Conservation (phyloP, 306 rosid genomes). For the Casuarina cunninghamiana region DNA sequence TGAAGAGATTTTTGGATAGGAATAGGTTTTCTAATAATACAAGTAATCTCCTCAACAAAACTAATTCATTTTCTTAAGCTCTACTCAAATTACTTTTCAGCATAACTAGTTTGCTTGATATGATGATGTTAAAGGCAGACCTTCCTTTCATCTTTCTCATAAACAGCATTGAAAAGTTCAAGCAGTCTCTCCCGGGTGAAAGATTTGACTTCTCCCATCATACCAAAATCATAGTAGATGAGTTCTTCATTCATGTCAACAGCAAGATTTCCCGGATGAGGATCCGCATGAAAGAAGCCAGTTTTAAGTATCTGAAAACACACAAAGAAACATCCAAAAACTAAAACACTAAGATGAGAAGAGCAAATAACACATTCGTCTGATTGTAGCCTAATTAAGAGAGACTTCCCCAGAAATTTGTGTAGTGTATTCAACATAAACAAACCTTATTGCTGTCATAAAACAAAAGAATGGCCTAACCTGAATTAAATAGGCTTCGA, state of each 20-base stretch:
- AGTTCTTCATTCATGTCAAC: constrained; percentile 75
- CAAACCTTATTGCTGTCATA: background rate
- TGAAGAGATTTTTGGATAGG: background rate
- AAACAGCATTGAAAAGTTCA: constrained; percentile 80
- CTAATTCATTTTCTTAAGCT: background rate
- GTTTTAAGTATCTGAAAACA: constrained; percentile 75
- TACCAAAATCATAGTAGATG: constrained; percentile 94
- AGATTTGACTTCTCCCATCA: constrained; percentile 94
- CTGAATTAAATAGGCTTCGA: constrained; percentile 95
- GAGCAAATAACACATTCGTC: background rate
- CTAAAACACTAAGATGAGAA: constrained; percentile 4
- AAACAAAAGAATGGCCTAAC: constrained; percentile 34
- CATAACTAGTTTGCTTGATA: background rate
- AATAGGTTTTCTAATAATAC: no score
- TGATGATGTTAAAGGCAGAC: constrained; percentile 33
- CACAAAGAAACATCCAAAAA: constrained; percentile 16
- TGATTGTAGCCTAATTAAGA: constrained; percentile 5
- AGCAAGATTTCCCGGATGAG: constrained; percentile 96
- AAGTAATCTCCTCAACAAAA: no score
- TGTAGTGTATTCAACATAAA: constrained; percentile 16
- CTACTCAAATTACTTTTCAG: background rate
- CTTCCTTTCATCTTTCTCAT: constrained; percentile 92
- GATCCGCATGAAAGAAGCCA: constrained; percentile 97
- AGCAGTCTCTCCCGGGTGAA: constrained; percentile 89
- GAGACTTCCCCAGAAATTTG: background rate